These are phyloP conservation scores for Ophiostoma triangulosporum DNA, from an alignment of 2,329 filamentous ascomycete genomes.

Conservation along the genomic window DNA sequence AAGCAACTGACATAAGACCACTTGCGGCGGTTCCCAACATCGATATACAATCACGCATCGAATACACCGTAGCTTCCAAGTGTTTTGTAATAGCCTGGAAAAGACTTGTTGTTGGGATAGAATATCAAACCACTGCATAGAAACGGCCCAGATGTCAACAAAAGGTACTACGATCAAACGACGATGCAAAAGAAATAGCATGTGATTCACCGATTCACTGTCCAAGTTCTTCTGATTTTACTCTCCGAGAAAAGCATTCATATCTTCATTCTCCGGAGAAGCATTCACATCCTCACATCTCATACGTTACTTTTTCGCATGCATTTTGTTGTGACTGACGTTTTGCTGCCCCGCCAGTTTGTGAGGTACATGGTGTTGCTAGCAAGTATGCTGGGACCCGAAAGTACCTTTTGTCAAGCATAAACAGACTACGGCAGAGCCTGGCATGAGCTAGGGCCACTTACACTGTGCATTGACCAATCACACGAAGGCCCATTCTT, in stretches of 20 bases:
- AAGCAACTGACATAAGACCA: too few relatives aligned
- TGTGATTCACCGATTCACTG: neutral
- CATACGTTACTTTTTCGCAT: neutral
- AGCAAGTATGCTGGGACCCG: neutral
- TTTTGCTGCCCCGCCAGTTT: neutral
- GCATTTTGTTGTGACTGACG: neutral
- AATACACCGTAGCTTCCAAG: too few relatives aligned
- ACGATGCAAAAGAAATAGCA: neutral
- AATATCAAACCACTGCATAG: neutral
- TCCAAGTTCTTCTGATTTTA: neutral
- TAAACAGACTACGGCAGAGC: too few relatives aligned
- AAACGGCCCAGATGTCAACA: neutral
- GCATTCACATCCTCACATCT: neutral
- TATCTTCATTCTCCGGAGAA: neutral
- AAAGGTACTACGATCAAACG: neutral
- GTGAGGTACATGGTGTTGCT: neutral
- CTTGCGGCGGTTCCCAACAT: neutral
- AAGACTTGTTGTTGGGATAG: neutral
- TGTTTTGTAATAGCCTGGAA: neutral
- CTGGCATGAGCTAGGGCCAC: neutral
- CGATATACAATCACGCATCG: too few relatives aligned
- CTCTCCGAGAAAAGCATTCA: neutral
- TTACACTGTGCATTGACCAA: slow-evolving; percentile 2
- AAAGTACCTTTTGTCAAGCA: neutral
- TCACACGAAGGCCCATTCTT: neutral